A percentile compares a stretch with the other conserved stretches of the same genome.
Conservation (phyloP, 495 filamentous ascomycete species). For the Penicillium silybi region DNA sequence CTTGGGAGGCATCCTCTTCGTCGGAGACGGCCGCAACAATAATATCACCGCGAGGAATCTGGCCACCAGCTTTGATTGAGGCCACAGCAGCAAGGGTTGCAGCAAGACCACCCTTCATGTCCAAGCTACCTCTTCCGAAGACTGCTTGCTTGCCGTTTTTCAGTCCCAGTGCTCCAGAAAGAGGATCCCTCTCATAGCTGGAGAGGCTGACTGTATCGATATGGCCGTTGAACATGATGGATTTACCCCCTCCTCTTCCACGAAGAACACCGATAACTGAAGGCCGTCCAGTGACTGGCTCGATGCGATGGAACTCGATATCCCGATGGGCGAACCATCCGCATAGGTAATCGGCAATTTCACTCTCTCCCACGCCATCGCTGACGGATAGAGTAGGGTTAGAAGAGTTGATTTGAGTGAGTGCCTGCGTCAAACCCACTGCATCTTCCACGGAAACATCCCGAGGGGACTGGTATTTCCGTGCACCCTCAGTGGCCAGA, state of each 20-base stretch:
- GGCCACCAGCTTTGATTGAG: constrained; percentile 23
- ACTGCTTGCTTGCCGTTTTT: constrained; percentile 34
- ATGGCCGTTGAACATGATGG: constrained; percentile 49
- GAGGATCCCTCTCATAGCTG: constrained; percentile 40
- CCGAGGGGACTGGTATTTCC: constrained; percentile 30
- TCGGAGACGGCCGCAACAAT: constrained; percentile 48
- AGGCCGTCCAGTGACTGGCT: constrained; percentile 36
- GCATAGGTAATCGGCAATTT: constrained; percentile 36
- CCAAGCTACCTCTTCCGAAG: constrained; percentile 39
- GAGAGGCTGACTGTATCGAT: constrained; percentile 44
- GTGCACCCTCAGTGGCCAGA: constrained; percentile 46
- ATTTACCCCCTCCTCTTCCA: constrained; percentile 40
- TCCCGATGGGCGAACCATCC: constrained; percentile 45
- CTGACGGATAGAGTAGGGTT: constrained; percentile 37
- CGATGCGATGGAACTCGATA: constrained; percentile 43
- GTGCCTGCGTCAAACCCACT: constrained; percentile 32
- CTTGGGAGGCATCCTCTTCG: constrained; percentile 44
- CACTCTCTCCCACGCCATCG: constrained; percentile 38
- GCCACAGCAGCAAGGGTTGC: constrained; percentile 35
- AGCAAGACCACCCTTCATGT: constrained; percentile 49
- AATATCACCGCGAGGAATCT: constrained; percentile 34
- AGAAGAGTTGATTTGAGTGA: constrained; percentile 44
- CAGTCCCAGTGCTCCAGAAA: constrained; percentile 30
- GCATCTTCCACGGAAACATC: constrained; percentile 33
- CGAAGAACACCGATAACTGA: constrained; percentile 45